Base-by-base conservation (phyloP, 371 early-diverging fungal genomes). In the Funneliformis caledonium region DNA sequence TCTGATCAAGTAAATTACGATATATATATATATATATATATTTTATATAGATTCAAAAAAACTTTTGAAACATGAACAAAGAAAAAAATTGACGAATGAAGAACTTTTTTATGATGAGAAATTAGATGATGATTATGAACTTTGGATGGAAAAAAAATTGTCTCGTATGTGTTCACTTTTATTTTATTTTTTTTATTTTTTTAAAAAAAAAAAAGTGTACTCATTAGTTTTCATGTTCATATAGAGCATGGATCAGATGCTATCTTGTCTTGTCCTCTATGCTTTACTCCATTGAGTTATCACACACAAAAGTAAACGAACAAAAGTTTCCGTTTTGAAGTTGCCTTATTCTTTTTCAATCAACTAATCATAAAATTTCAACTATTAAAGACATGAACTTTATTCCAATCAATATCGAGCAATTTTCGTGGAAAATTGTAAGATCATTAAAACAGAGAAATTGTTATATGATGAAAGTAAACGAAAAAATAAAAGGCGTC, bases 391-490 rank as follows among this genome's bases (percentile, higher is more conserved):
- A 76, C 93, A 93, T 78, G 90, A 90, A 8, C 56, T 75, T 42
- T 92, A 91, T 83, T 82, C 86, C 14, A 87, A 89, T 70, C 93
- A 93, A 75, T 93, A 88, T 81, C 85, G 93, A 59, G 93, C 93
- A 70, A 92, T 93, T 89, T 93, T 93, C 85, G 92, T 92, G 0
- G 88, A 88, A 68, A 88, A 90, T 80, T 92, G 92, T 75, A 83
- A 88, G 37, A 85, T 90, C 48, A 82, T 83, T 74, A 84, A 78
- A 4, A 62, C 83, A 73, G 26, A 65, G 60, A 33, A 73, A 59
- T 43, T 72, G 19, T 33, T 50, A 47, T 33, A 76, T 26, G 26
- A 47, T 2, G 72, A 72, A 64, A 64, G 8, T 72, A 72, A 16
- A 72, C 11, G 10, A 31, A 22, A 12, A 31, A 12, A 5, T 12